A percentile compares a stretch with the other conserved stretches of the same genome.
Conservation (phyloP, 2,329 filamentous ascomycete species). For the Chaetomiaceae sp. region DNA sequence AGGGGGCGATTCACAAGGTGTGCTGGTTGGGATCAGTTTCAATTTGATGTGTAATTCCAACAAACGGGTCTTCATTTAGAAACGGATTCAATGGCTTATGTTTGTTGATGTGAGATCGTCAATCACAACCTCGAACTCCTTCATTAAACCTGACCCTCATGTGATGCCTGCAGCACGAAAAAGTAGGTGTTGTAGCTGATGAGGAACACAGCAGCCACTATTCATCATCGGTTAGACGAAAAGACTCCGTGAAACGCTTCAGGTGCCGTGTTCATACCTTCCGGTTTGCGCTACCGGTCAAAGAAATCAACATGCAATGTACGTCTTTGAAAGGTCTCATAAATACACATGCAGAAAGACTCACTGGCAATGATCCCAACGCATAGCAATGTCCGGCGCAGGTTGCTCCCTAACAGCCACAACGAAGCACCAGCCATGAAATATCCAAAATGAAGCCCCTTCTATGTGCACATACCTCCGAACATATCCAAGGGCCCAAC, state of each 20-base stretch:
- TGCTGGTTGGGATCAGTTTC: too few relatives aligned
- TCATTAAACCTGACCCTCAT: too few relatives aligned
- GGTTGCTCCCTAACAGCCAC: constrained; percentile 35
- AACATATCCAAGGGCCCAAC: constrained; percentile 34
- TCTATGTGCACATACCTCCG: constrained; percentile 22
- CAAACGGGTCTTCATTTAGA: too few relatives aligned
- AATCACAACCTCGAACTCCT: too few relatives aligned
- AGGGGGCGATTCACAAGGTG: too few relatives aligned
- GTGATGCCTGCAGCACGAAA: constrained; percentile 31
- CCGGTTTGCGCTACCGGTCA: constrained; percentile 10
- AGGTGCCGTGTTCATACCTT: constrained; percentile 1
- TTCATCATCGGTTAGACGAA: neutral
- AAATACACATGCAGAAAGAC: too few relatives aligned
- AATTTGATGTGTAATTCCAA: too few relatives aligned
- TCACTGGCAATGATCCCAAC: constrained; percentile 40
- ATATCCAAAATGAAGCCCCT: neutral
- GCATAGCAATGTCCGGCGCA: constrained; percentile 46
- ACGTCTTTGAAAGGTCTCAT: too few relatives aligned
- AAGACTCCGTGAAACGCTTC: neutral
- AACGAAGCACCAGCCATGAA: neutral
- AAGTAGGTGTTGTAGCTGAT: constrained; percentile 49
- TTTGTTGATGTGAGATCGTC: too few relatives aligned
- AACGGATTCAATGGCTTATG: too few relatives aligned
- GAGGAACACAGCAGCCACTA: constrained; percentile 45
- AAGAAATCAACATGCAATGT: too few relatives aligned